Evolutionary conservation across 768 basidiomycete genomes (phyloP), one percentile per base, ranked within the genome.

Genomic region (Dioszegia crocea): DNA sequence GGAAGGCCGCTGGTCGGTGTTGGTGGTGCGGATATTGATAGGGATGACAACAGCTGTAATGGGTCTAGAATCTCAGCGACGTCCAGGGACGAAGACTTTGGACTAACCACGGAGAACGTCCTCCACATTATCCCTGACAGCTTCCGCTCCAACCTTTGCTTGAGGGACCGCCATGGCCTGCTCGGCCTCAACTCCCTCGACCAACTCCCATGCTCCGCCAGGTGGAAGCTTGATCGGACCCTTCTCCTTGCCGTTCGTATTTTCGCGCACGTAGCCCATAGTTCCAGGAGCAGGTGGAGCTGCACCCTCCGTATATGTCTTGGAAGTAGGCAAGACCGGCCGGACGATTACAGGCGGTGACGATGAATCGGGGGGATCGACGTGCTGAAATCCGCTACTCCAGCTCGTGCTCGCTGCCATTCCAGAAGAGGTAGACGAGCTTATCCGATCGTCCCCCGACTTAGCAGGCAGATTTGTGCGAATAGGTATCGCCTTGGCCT

Each of bases 81-180:
- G 29, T 3, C 4, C 19, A 4, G n/a, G n/a, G 14, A 24, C 19
- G 19, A 10, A 44, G 26, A 44, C 30, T 4, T 21, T 19, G 33
- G 21, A 72, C 76, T 66, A 79, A 91, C 91, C 91, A 68, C 83
- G 82, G 53, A 91, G 83, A 57, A 94, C 84, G 56, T 88, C 85
- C 23, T 87, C 84, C 2, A 84, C 83, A 70, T 93, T 86, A 14
- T 80, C 77, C 63, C 85, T 84, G 54, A 93, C 78, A 27, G 80
- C 81, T 79, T 74, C 77, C 82, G 85, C 69, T 1, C 74, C 74
- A 16, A 60, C 66, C 41, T 62, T 69, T 29, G 44, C 29, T 17
- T 11, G 27, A 11, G 41, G 29, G 40, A 31, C 26, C 23, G 46
- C 40, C 1, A 61, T 21, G 4, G 23, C 19, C 49, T 62, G 63